phyloP scores from a whole-genome alignment of 108 stramenopile genomes.

The Nitzschia sp. region DNA sequence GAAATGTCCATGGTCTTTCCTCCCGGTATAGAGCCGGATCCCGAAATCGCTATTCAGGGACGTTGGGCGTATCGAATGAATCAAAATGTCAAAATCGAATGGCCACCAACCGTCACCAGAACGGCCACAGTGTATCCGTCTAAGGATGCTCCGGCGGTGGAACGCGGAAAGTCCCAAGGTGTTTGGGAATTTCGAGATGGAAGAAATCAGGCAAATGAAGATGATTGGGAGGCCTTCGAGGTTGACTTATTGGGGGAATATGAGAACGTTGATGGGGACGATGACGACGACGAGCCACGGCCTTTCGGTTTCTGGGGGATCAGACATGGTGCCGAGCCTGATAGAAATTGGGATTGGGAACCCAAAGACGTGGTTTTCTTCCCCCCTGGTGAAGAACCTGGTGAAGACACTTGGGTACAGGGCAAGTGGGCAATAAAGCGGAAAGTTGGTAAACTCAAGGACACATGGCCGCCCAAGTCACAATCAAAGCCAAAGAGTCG shows the following conservation, averaged over 20 bases:
- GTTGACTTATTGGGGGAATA: neutral
- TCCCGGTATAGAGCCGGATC: slow-evolving; percentile 16
- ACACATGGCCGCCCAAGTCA: neutral
- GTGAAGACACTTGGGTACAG: slow-evolving; percentile 5
- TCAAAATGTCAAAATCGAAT: slow-evolving; percentile 14
- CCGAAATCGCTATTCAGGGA: slow-evolving; percentile 7
- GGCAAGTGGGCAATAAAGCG: slow-evolving; percentile 14
- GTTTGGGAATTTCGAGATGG: slow-evolving; percentile 5
- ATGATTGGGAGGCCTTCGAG: slow-evolving; percentile 7
- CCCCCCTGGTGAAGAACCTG: slow-evolving; percentile 11
- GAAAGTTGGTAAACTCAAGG: neutral
- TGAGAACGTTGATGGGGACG: neutral
- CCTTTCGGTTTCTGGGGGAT: slow-evolving; percentile 23
- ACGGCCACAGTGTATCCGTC: slow-evolving; percentile 9
- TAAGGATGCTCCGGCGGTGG: neutral
- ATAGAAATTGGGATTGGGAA: slow-evolving; percentile 10
- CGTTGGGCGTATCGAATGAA: slow-evolving; percentile 3
- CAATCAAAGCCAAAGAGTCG: neutral
- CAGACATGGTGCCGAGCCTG: neutral
- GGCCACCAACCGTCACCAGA: slow-evolving; percentile 13
- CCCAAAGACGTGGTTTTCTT: slow-evolving; percentile 13
- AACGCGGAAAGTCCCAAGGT: slow-evolving; percentile 8
- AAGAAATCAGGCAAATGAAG: neutral
- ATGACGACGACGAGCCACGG: neutral
- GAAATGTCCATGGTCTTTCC: slow-evolving; percentile 16